phyloP scores from a whole-genome alignment of 1,284 basidiomycete species.

The Stygiomarasmius scandens region DNA sequence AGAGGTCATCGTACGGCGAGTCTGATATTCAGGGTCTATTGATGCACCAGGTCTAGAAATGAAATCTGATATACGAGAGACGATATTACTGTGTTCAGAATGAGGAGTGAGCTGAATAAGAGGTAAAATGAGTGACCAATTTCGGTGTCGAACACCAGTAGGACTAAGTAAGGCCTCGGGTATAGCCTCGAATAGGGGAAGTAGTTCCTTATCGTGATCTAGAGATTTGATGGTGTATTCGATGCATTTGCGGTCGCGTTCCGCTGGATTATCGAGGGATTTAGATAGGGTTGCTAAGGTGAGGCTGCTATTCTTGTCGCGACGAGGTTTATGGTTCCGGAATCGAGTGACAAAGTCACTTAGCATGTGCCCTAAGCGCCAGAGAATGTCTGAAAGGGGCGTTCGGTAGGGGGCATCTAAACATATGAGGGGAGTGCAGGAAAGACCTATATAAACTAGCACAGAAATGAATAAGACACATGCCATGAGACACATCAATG shows the following conservation, averaged over 20 bases:
- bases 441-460: not conserved
- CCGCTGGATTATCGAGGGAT: not conserved
- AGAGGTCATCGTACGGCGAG: not conserved
- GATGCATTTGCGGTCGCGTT: not conserved
- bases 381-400: not conserved
- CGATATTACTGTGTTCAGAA: not conserved
- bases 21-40: not conserved
- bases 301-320: not conserved
- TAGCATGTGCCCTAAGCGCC: not conserved
- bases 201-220: not conserved
- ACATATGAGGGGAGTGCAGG: not conserved
- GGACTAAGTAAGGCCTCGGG: not conserved
- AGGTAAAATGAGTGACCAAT: not conserved
- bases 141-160: not conserved
- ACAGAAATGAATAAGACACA: not conserved
- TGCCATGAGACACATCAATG: not conserved
- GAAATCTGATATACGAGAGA: not conserved
- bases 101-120: not conserved
- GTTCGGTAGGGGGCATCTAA: constrained; percentile 8
- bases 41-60: not conserved
- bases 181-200: not conserved
- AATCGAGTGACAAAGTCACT: not conserved
- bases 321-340: too few relatives aligned
- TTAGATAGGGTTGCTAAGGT: not conserved
- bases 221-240: not conserved